Evolutionary conservation across 805 yeast species (phyloP), one percentile per base, ranked within the genome.

Genomic region (Metschnikowia noctiluminum): DNA sequence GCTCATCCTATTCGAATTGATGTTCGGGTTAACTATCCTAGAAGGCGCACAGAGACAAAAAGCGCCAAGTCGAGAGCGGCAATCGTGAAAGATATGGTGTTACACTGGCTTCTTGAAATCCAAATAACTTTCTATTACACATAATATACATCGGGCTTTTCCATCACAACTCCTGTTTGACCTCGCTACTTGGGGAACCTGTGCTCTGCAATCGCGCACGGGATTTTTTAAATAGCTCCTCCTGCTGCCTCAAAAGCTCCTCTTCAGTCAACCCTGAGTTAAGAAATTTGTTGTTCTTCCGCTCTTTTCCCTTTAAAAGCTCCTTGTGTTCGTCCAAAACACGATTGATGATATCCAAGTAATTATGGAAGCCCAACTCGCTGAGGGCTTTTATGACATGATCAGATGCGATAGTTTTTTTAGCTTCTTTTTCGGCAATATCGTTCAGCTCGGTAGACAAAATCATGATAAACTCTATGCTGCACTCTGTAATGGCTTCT

Each of bases 341-440:
- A 54, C 85, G 84, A 60, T 87, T 85, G 40, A 94, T 80, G 28
- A 89, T 85, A 34, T 86, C 91, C 44, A 94, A 76, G 65, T 92
- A 94, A 50, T 88, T 90, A 28, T 77, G 78, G 66, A 89, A 94
- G 28, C 96, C 99, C 47, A 94, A 74, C 60, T 87, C 96, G 52
- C 81, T 84, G 40, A 94, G 71, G 0, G 98, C 97, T 61, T 85
- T 87, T 54, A 92, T 78, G 35, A 94, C 97, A 64, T 94, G 99
- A 64, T 94, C 99, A 1, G 96, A 86, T 0, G 97, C 96, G 39
- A 94, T 94, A 2, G 99, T 94, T 68, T 94, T 94, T 67, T 94
- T 94, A 46, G 95, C 83, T 64, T 94, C 99, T 59, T 86, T 87
- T 59, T 94, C 98, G 1, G 98, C 98, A 56, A 94, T 90, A 53